Evolutionary conservation across 1,284 basidiomycete genomes (phyloP), one percentile per base, ranked within the genome.

Genomic region (Cryptococcus sp.): DNA sequence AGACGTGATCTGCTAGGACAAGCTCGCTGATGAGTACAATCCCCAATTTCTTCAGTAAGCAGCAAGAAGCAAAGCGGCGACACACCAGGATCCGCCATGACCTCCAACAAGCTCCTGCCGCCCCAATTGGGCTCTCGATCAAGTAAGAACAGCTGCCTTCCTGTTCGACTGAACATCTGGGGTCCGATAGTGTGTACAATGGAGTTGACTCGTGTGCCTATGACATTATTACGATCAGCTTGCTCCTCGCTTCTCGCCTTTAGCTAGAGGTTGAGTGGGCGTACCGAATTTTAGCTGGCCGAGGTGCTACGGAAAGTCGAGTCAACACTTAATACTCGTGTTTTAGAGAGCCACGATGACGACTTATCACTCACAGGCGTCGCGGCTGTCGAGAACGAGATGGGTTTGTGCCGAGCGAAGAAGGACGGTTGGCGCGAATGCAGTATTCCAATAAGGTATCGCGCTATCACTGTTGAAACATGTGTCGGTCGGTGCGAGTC

Each of bases 1-100:
- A 97, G 50, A 89, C 79, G 19, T 83, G 83, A 23, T 88, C 89
- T 87, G 69, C 20, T n/a, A 23, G 48, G 37, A 45, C 38, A 58
- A 10, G 8, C 1, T 46, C 22, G 41, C 7, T 43, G 34, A 15
- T 10, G 5, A 16, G 38, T 41, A 29, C 26, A 29, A 19, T 15
- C 7, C 13, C 20, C 38, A 13, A 38, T n/a, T 4, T 20, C 13
- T 17, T 23, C 26, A 10, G 26, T 10, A 29, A 29, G 26, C 26
- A 10, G 26, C 26, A 29, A 5, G 26, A 29, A 11, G 13, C n/a
- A n/a, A 22, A 6, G 37, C 10, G 2, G 22, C 17, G 22, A 76
- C 84, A 62, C 64, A 88, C 89, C 81, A 64, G 89, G 88, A 79
- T 95, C 90, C 2, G 89, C 87, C 85, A 95, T 88, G 52, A 91